A percentile compares a stretch with the other conserved stretches of the same genome.
phyloP scores from a whole-genome alignment of 805 yeast genomes.

The Starmerella khaoyaiensis region DNA sequence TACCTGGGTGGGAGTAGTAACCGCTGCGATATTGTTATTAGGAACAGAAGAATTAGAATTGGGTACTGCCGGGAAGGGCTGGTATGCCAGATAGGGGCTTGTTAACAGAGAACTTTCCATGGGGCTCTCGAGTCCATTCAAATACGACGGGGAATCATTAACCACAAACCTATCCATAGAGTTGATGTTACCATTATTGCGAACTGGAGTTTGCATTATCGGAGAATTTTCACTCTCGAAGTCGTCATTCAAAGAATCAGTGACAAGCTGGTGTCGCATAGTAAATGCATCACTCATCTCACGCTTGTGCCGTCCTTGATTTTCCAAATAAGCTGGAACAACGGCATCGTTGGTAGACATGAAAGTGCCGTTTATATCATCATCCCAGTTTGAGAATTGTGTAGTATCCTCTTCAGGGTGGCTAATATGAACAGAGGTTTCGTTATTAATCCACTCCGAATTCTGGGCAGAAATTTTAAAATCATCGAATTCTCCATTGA shows the following conservation, averaged over 20 bases:
- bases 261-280: constrained; percentile 18
- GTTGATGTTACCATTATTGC: constrained; percentile 3
- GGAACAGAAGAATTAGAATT: not conserved
- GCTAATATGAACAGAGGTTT: no score
- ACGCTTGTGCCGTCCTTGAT: constrained; percentile 16
- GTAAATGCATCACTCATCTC: constrained; percentile 17
- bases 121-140: constrained; percentile 14
- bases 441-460: no score
- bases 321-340: no score
- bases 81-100: constrained; percentile 13
- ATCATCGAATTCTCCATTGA: no score
- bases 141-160: constrained; percentile 11
- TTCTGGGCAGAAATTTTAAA: no score
- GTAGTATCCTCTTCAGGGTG: no score
- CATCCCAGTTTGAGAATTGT: no score
- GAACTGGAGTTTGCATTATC: constrained; percentile 13
- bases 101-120: constrained; percentile 13
- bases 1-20: not conserved
- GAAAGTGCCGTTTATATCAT: no score
- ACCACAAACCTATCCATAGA: constrained; percentile 2
- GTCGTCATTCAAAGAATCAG: constrained; percentile 7
- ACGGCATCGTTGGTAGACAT: no score
- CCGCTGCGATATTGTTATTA: not conserved
- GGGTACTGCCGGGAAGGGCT: constrained; percentile 14
- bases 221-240: not conserved